Percentiles rank a stretch among this genome's conserved stretches.
phyloP scores from a whole-genome alignment of 345 rosid genomes.

The Eucalyptus marginata region DNA sequence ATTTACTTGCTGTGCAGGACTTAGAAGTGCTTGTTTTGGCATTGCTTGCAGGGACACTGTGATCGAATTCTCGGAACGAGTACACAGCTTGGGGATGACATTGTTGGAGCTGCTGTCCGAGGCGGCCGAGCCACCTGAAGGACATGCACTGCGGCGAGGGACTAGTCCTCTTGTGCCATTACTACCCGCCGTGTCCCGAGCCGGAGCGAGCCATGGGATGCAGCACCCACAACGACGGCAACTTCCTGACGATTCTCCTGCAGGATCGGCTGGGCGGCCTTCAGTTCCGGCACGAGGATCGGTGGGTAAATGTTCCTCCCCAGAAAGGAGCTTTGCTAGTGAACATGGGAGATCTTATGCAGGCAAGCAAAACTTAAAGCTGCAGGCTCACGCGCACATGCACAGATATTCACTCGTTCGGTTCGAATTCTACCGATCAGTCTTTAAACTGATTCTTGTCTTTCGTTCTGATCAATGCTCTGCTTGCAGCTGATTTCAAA shows the following conservation, averaged over 20 bases:
- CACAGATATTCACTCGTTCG: neutral
- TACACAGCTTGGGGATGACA: neutral
- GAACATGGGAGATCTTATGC: neutral
- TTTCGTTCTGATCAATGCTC: neutral
- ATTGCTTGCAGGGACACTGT: neutral
- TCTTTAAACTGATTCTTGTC: neutral
- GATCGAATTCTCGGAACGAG: neutral
- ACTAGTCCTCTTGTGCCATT: neutral
- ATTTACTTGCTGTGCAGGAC: neutral
- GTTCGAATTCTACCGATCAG: neutral
- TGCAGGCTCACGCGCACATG: neutral
- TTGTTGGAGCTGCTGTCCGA: neutral
- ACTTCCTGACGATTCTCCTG: neutral
- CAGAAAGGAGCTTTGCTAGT: neutral
- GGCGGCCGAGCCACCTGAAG: neutral
- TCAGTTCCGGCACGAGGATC: neutral
- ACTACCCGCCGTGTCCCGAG: neutral
- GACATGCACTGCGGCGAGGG: neutral
- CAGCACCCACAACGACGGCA: neutral
- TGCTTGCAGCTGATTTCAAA: neutral
- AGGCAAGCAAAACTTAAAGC: neutral
- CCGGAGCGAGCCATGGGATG: neutral
- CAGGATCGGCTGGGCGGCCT: conserved; percentile 5
- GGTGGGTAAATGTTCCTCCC: neutral
- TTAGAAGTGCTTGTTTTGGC: neutral